Percentiles rank a stretch among this genome's conserved stretches.
Conservation (phyloP, 2,329 filamentous ascomycete species). For the Cylindrodendrum hubeiense region DNA sequence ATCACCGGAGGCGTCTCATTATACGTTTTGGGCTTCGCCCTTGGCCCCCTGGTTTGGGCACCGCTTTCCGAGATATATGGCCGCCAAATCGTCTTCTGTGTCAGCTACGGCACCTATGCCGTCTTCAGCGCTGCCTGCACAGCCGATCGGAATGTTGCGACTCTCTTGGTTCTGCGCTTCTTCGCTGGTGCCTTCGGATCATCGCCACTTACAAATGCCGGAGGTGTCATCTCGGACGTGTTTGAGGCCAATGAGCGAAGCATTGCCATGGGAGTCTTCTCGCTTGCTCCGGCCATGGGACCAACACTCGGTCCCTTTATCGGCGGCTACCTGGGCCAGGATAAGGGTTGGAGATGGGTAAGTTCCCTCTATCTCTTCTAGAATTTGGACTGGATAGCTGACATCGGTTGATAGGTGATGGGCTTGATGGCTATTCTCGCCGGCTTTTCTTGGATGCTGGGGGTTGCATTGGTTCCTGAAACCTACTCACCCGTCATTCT, state of each 20-base stretch:
- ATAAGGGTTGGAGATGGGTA: slow-evolving; percentile 70
- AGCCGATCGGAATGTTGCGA: slow-evolving; percentile 67
- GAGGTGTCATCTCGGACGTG: slow-evolving; percentile 75
- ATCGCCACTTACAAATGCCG: slow-evolving; percentile 72
- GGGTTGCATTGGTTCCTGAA: slow-evolving; percentile 65
- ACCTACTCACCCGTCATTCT: slow-evolving; percentile 71
- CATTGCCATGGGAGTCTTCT: slow-evolving; percentile 70
- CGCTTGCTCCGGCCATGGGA: slow-evolving; percentile 73
- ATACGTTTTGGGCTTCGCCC: slow-evolving; percentile 72
- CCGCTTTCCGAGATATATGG: slow-evolving; percentile 75
- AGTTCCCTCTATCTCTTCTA: background rate
- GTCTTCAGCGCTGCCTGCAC: slow-evolving; percentile 73
- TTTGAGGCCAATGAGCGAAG: slow-evolving; percentile 67
- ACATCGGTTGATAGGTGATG: slow-evolving; percentile 58
- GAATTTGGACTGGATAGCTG: background rate
- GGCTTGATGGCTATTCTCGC: slow-evolving; percentile 72
- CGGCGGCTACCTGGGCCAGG: slow-evolving; percentile 71
- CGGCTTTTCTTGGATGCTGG: slow-evolving; percentile 67
- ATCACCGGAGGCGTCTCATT: slow-evolving; percentile 73
- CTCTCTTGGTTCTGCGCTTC: slow-evolving; percentile 75
- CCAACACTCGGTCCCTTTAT: slow-evolving; percentile 71
- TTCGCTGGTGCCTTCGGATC: slow-evolving; percentile 74
- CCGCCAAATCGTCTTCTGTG: slow-evolving; percentile 69
- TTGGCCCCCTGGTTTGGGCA: slow-evolving; percentile 75
- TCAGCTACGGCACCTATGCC: slow-evolving; percentile 68